Evolutionary conservation across 805 yeast species (phyloP), one percentile per base, ranked within the genome.

Genomic region (Hanseniaspora guilliermondii): DNA sequence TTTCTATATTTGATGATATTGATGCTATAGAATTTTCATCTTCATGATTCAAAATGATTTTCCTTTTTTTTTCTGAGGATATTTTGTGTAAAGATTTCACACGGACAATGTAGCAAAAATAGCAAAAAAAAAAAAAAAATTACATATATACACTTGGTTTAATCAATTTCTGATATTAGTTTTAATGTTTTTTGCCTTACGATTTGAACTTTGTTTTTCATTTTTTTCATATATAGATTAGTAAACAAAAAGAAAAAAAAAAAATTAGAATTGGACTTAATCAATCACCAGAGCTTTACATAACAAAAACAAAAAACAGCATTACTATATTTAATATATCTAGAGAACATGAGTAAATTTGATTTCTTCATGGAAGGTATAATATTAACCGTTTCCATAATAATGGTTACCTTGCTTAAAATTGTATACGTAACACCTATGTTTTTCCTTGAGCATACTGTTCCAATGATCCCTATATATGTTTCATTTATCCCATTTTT

Each of bases 401-500:
- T 22, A 22, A 12, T 21, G 1, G 6, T 35, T n/a, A 9, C 41
- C 7, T 5, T 42, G 27, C 24, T 19, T 27, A 27, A 42, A 47
- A 12, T 47, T 35, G 17, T 35, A 25, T 48, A 27, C 27, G 14
- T 39, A 22, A 39, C 30, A 5, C 42, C 42, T 14, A 14, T 22
- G 30, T 2, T 39, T 3, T 39, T 39, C 21, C 22, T 22, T 19
- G 27, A 39, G 1, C 25, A 22, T 8, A 44, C 75, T 71, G 77
- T 79, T 27, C 83, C 84, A 4, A 78, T 82, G 0, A 70, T 79
- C n/a, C 83, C 84, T 2, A 77, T 79, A 58, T 79, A 76, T 60
- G 82, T 77, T 3, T 69, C 77, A 0, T 76, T 79, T 58, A 60
- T 79, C 24, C 74, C 80, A 0, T 41, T 53, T 25, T 47, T 53